Evolutionary conservation across 352 stramenopile species (phyloP).

Genomic region (Pythium rishiriense): DNA sequence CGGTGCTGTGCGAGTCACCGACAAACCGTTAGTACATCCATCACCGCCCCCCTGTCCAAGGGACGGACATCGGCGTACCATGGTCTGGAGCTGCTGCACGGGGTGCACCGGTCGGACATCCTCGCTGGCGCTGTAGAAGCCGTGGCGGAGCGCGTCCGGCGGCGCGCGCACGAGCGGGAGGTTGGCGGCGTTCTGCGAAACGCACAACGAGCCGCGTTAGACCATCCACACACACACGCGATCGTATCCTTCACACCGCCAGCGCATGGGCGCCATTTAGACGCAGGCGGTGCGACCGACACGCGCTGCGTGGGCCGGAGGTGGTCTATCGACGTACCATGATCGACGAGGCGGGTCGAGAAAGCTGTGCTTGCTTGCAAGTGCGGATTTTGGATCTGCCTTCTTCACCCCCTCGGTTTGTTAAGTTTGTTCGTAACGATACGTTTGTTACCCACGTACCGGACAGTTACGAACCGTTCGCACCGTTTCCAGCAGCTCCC

Average conservation of each 20-base stretch:
- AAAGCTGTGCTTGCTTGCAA: slow-evolving; percentile 1
- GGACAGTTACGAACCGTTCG: slow-evolving; percentile 4
- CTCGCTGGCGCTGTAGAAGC: slow-evolving; percentile 83
- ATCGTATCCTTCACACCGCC: too few relatives aligned
- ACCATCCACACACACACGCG: too few relatives aligned
- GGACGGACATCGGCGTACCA: slow-evolving; percentile 29
- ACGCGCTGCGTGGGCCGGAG: too few relatives aligned
- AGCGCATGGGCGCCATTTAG: too few relatives aligned
- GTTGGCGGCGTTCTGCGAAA: slow-evolving; percentile 25
- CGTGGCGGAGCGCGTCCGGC: slow-evolving; percentile 76
- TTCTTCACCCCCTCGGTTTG: slow-evolving; percentile 24
- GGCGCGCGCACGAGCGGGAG: slow-evolving; percentile 82
- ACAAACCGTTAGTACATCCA: too few relatives aligned
- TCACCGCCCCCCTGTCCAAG: too few relatives aligned
- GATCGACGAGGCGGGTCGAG: not conserved
- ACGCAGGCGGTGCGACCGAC: too few relatives aligned
- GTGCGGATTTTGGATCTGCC: slow-evolving; percentile 22
- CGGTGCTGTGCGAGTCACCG: slow-evolving; percentile 42
- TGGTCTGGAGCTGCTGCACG: slow-evolving; percentile 82
- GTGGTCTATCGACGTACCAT: slow-evolving; percentile 30
- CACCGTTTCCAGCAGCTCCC: slow-evolving; percentile 9
- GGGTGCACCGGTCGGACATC: slow-evolving; percentile 81
- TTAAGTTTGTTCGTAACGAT: slow-evolving; percentile 15
- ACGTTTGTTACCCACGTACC: not conserved
- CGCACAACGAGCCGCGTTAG: not conserved